Evolutionary conservation across 1,284 basidiomycete genomes (phyloP), one percentile per base, ranked within the genome.

Genomic region (Apiotrichum veenhuisii): DNA sequence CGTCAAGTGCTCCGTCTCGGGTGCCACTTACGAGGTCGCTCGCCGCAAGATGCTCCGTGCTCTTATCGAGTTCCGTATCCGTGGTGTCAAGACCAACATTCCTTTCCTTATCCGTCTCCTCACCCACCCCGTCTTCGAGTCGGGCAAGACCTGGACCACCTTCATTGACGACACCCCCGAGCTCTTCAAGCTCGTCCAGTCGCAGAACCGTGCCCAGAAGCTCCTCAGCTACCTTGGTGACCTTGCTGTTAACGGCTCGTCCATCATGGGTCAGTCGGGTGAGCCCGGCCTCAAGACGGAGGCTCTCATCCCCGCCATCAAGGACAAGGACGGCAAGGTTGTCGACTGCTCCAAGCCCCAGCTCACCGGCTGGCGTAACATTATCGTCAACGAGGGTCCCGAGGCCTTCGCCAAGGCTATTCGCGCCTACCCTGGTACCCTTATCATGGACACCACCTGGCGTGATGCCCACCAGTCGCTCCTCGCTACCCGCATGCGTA

Each of bases 151-250:
- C 22, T 99, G 96, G 96, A 99, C 93, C 3, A 98, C 94, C 23
- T 97, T 98, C 82, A 98, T 99, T 76, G 96, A 99, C 74, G 96
- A 99, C 79, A 98, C 94, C 3, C 95, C 91, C 36, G 94, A 97
- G 75, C 86, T 98, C 65, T 98, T 98, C 87, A 96, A 95, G 79
- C 85, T 98, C 59, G 93, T 98, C 8, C 90, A 91, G 73, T 94
- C 89, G 71, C 93, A 95, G 79, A 99, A 98, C 80, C 90, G 96
- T 79, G 96, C 96, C 3, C 95, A 98, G 79, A 98, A 98, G 78
- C 80, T 98, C 56, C 83, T 99, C 49, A 87, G 90, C 7, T 99
- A 98, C 79, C 87, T 99, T 47, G 96, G 96, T 64, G 96, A 99
- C 77, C 52, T 99, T 52, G 89, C 91, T 55, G 96, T 99, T 78